These are phyloP conservation scores for Somion occarium DNA, from an alignment of 1,284 basidiomycete species.

Conservation along the genomic window DNA sequence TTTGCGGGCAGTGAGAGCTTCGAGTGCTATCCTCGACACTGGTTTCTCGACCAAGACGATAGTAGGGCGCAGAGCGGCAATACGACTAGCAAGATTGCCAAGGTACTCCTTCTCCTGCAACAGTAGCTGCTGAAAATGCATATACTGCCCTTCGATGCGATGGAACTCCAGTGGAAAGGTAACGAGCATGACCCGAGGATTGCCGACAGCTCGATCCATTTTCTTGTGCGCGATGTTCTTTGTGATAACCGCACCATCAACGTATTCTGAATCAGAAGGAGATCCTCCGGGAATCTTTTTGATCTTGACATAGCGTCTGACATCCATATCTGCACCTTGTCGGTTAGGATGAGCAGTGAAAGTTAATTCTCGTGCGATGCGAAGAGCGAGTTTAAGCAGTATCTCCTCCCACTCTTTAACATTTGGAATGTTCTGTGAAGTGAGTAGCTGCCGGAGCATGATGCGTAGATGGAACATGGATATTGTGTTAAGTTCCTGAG, in stretches of 20 bases:
- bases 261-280: constrained; percentile 92
- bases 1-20: constrained; percentile 82
- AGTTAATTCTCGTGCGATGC: constrained; percentile 72
- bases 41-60: constrained; percentile 90
- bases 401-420: constrained; percentile 83
- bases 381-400: constrained; percentile 73
- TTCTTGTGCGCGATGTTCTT: constrained; percentile 97
- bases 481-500: constrained; percentile 76
- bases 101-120: constrained; percentile 96
- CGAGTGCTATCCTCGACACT: constrained; percentile 89
- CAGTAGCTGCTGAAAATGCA: constrained; percentile 90
- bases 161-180: constrained; percentile 96
- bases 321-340: constrained; percentile 90
- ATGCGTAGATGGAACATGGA: constrained; percentile 85
- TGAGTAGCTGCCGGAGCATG: constrained; percentile 89
- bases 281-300: constrained; percentile 96
- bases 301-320: constrained; percentile 94
- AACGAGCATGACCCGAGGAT: constrained; percentile 93
- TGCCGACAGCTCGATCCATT: constrained; percentile 66
- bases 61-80: constrained; percentile 88
- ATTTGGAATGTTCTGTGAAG: constrained; percentile 70
- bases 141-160: constrained; percentile 90
- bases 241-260: constrained; percentile 95
- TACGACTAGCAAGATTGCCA: constrained; percentile 83
- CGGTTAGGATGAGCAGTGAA: constrained; percentile 71